These are phyloP conservation scores for Pseudogymnoascus sp. DNA, from an alignment of 2,329 filamentous ascomycete genomes.

Conservation along the genomic window DNA sequence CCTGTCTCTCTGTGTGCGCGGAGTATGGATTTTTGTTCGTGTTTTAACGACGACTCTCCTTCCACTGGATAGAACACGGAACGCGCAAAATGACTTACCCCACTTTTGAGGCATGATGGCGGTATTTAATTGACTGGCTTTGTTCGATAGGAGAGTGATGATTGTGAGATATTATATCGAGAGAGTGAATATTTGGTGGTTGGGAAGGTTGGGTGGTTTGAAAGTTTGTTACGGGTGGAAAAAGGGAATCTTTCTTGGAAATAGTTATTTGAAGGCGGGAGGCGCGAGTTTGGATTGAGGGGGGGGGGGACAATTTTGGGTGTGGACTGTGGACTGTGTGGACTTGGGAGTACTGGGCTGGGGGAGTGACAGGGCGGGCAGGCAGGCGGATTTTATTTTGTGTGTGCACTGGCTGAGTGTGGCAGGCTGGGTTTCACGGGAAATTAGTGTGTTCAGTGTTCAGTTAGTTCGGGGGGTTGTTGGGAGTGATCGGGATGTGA, in stretches of 20 bases:
- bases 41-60: neutral
- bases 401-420: neutral
- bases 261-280: neutral
- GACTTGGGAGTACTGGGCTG: neutral
- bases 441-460: neutral
- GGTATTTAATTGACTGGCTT: constrained; percentile 5
- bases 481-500: neutral
- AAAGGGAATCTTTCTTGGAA: constrained; percentile 1
- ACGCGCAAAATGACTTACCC: constrained; percentile 26
- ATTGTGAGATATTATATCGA: neutral
- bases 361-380: neutral
- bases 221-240: neutral
- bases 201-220: neutral
- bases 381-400: neutral
- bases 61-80: constrained; percentile 8
- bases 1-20: neutral
- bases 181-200: neutral
- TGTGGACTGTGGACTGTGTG: neutral
- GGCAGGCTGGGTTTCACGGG: neutral
- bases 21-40: neutral
- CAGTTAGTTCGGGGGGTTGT: neutral
- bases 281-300: neutral
- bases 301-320: neutral
- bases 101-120: constrained; percentile 28
- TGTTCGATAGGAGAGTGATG: neutral